Percentiles rank a stretch among this genome's conserved stretches.
Conservation (phyloP, 352 stramenopile genomes). For the Pythium rhizo-oryzae region DNA sequence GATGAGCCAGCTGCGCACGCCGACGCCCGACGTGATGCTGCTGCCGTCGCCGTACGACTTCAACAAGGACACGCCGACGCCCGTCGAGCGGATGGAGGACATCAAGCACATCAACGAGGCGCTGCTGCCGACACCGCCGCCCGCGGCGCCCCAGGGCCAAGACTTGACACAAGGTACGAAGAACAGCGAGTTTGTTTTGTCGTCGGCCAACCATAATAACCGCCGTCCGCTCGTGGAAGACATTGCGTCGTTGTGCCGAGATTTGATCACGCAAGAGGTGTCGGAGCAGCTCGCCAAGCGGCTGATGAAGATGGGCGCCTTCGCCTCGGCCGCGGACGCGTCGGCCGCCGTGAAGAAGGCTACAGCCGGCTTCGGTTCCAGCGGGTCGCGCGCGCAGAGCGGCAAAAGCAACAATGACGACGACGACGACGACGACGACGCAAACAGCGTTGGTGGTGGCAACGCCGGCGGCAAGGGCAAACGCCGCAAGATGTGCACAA, state of each 20-base stretch:
- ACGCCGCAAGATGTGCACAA: slow-evolving; percentile 81
- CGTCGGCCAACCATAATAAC: slow-evolving; percentile 30
- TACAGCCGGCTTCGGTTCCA: neutral
- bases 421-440: slow-evolving; percentile 30
- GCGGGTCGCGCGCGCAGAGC: no score
- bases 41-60: slow-evolving; percentile 82
- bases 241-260: slow-evolving; percentile 76
- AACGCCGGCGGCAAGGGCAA: slow-evolving; percentile 49
- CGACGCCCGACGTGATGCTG: slow-evolving; percentile 79
- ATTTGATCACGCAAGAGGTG: slow-evolving; percentile 74
- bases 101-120: slow-evolving; percentile 74
- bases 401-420: slow-evolving; percentile 2
- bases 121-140: slow-evolving; percentile 69
- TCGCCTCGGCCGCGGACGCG: slow-evolving; percentile 11
- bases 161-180: slow-evolving; percentile 66
- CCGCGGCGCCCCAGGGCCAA: slow-evolving; percentile 43
- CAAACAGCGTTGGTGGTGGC: slow-evolving; percentile 21
- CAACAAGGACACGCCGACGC: slow-evolving; percentile 74
- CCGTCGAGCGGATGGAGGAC: slow-evolving; percentile 71
- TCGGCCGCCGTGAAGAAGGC: slow-evolving; percentile 4
- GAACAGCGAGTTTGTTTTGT: slow-evolving; percentile 58
- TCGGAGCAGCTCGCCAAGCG: slow-evolving; percentile 25
- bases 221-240: slow-evolving; percentile 69
- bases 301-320: slow-evolving; percentile 26
- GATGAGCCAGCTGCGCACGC: slow-evolving; percentile 79